phyloP scores from a whole-genome alignment of 257 asterid genomes.

The Cruciata laevipes region DNA sequence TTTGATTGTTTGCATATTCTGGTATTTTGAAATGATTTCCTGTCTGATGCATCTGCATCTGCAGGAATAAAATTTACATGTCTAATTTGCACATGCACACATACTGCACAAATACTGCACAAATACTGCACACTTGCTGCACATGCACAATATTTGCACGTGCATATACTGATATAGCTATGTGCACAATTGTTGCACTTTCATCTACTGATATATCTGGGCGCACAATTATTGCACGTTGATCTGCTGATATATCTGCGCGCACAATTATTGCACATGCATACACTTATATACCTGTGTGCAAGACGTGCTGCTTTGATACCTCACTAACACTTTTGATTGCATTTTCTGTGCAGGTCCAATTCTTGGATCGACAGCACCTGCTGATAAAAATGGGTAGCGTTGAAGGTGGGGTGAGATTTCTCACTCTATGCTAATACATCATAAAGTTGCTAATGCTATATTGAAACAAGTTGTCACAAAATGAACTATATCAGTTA shows the following conservation, averaged over 20 bases:
- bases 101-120: not conserved
- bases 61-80: not conserved
- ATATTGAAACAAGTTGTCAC: not conserved
- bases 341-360: conserved; percentile 47
- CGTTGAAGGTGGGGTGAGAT: conserved; percentile 94
- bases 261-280: too few relatives aligned
- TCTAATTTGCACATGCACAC: not conserved
- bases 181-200: too few relatives aligned
- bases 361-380: conserved; percentile 88
- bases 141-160: too few relatives aligned
- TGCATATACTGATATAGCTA: too few relatives aligned
- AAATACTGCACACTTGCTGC: not conserved
- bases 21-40: not conserved
- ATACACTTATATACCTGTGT: too few relatives aligned
- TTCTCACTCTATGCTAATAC: conserved; percentile 20
- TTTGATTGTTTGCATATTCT: not conserved
- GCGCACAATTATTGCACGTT: too few relatives aligned
- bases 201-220: too few relatives aligned
- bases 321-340: not conserved
- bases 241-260: too few relatives aligned
- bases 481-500: not conserved
- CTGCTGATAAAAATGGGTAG: conserved; percentile 90
- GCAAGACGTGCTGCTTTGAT: not conserved
- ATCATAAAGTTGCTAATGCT: not conserved
- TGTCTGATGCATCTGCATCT: not conserved